Evolutionary conservation across 1,284 basidiomycete genomes (phyloP), one percentile per base, ranked within the genome.

Genomic region (Xerocomus minutiporus): DNA sequence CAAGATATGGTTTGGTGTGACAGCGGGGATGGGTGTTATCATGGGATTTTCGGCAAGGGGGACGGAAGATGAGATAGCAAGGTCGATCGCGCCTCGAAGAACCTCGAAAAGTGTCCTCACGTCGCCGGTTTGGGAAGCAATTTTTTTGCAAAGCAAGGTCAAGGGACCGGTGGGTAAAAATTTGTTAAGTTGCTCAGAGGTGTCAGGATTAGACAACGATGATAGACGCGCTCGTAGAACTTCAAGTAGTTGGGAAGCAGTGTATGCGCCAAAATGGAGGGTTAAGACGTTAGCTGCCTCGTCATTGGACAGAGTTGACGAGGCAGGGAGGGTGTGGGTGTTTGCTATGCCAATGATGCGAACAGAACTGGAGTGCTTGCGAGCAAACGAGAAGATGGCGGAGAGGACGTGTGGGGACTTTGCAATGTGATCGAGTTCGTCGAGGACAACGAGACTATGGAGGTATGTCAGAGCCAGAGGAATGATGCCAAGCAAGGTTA

Each of bases 271-370:
- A 59, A 91, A 91, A 63, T 91, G 88, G 36, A 89, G 68, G 1
- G 89, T 91, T 41, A 72, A 68, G 23, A 86, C 78, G 15, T 75
- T 68, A 6, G 71, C 57, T 31, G 57, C 48, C 12, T 63, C 67
- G 41, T 61, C 54, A 8, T 47, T 56, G 31, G 60, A 54, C 26
- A 64, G 50, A 29, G 31, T 57, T 17, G 61, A 43, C 1, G 65
- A 61, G 3, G 83, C 77, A 2, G 85, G 83, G 12, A 91, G 79
- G 5, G 88, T 91, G 62, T 91, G 88, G 0, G 87, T 90, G 58
- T 91, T 91, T 29, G 88, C 88, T 61, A 91, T 91, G 46, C 85
- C 88, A 56, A 91, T 82, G 23, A 65, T 71, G 41, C 87, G 80
- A 46, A 90, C 62, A 41, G 69, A 72, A 9, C 74, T 65, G 1